Evolutionary conservation across 805 yeast genomes (phyloP).

Genomic region (Scheffersomyces lignosus): DNA sequence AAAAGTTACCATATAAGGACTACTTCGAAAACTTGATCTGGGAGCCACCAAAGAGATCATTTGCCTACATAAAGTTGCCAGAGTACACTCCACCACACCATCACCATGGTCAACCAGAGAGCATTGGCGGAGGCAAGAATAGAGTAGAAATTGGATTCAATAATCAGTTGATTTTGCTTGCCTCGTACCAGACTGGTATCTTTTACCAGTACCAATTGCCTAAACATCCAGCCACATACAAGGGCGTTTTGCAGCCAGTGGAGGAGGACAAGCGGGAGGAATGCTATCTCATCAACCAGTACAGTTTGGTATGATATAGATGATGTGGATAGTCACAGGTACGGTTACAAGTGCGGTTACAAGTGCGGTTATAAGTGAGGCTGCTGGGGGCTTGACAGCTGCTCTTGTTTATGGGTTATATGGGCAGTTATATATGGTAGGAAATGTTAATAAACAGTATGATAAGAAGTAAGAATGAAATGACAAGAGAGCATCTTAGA

Average conservation of each 20-base stretch:
- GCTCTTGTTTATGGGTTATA: too few species aligned
- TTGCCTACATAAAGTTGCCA: conserved; percentile 41
- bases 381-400: too few species aligned
- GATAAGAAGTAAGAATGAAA: too few species aligned
- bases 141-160: conserved; percentile 40
- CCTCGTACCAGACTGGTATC: conserved; percentile 37
- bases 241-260: neutral
- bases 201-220: conserved; percentile 42
- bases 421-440: too few species aligned
- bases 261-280: conserved; percentile 28
- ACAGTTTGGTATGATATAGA: conserved; percentile 12
- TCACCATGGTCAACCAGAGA: conserved; percentile 2
- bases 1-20: conserved; percentile 40
- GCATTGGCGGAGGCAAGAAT: conserved; percentile 5
- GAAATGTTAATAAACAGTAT: too few species aligned
- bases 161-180: conserved; percentile 33
- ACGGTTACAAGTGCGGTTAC: too few species aligned
- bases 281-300: conserved; percentile 30
- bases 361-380: too few species aligned
- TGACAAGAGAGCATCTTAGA: too few species aligned
- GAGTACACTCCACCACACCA: conserved; percentile 21
- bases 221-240: conserved; percentile 7
- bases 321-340: too few species aligned
- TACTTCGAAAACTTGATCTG: conserved; percentile 41
- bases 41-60: conserved; percentile 44